phyloP scores from a whole-genome alignment of 306 rosid species.

The Quercus agrifolia region DNA sequence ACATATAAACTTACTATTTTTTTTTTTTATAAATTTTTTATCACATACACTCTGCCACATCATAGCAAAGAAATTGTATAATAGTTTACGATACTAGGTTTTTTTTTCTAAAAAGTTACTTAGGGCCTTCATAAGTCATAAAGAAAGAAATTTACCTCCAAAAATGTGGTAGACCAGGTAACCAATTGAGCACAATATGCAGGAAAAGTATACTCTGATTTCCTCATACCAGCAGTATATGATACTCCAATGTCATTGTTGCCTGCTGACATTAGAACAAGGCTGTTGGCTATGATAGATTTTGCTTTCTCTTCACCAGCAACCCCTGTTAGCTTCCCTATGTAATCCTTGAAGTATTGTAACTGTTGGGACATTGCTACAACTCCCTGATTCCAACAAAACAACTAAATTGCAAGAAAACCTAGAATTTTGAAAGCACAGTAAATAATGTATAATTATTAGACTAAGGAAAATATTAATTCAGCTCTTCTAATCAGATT shows the following conservation, averaged over 20 bases:
- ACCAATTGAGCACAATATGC: constrained; percentile 13
- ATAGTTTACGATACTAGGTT: too few relatives aligned
- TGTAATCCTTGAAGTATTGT: constrained; percentile 22
- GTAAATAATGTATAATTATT: too few relatives aligned
- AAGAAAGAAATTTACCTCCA: constrained; percentile 10
- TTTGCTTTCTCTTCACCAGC: constrained; percentile 26
- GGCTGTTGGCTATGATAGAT: constrained; percentile 25
- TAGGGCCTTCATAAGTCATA: too few relatives aligned
- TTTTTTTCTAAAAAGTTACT: too few relatives aligned
- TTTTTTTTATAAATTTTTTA: too few relatives aligned
- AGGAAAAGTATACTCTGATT: background rate
- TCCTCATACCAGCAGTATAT: background rate
- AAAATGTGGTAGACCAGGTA: background rate
- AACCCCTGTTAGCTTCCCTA: constrained; percentile 3
- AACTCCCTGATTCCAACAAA: constrained; percentile 14
- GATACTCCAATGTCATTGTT: constrained; percentile 40
- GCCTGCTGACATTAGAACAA: constrained; percentile 26
- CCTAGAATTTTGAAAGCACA: too few relatives aligned
- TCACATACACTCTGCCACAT: too few relatives aligned
- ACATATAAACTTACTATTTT: too few relatives aligned
- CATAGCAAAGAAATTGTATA: too few relatives aligned
- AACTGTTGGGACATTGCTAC: constrained; percentile 12
- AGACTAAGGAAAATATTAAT: too few relatives aligned
- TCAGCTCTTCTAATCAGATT: too few relatives aligned
- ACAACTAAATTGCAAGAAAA: background rate